Base-by-base conservation (phyloP, 2,329 filamentous ascomycete species). In the Ophiobolus disseminans region DNA sequence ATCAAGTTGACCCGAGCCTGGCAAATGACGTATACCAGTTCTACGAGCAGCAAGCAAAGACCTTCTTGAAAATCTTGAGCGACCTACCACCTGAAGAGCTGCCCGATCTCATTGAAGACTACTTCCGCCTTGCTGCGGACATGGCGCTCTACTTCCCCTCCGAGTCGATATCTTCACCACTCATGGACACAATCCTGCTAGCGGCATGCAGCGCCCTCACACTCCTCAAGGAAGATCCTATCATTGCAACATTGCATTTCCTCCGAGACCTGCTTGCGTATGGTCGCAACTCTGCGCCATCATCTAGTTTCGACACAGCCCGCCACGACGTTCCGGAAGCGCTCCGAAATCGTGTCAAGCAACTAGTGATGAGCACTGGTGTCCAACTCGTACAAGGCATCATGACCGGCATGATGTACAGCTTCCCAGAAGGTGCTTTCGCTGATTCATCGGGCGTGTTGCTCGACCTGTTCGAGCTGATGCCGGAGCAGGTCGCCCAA, bases 361-460 rank as follows among this genome's bases (percentile, higher is more conserved):
- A 84, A 51, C 81, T 97, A 42, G 77, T 96, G 19, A 57, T 81
- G 2, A 76, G 80, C 1, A 86, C 91, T 56, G 91, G 94, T 28
- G 87, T 91, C 65, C 78, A 85, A 46, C 80, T 99, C 21, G 87
- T 94, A 6, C 93, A 96, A 74, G 89, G 92, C 56, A 87, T 96
- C 48, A 82, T 99, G 77, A 94, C 92, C 1, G 94, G 94, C 51
- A 96, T 99, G 92, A 97, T 99, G 93, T 97, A 97, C 72, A 95
- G 89, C 0, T 99, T 99, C 76, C 95, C 94, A 0, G 85, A 90
- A 34, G 94, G 97, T 72, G 97, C 92, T 75, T 96, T 97, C 68
- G 87, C 92, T 0, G 94, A 99, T 69, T 92, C 91, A 13, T 96
- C 91, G 39, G 92, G 91, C 4, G 90, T 96, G n/a, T 77, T 99